phyloP scores from a whole-genome alignment of 2,329 filamentous ascomycete species.

The Polytolypa hystricis region DNA sequence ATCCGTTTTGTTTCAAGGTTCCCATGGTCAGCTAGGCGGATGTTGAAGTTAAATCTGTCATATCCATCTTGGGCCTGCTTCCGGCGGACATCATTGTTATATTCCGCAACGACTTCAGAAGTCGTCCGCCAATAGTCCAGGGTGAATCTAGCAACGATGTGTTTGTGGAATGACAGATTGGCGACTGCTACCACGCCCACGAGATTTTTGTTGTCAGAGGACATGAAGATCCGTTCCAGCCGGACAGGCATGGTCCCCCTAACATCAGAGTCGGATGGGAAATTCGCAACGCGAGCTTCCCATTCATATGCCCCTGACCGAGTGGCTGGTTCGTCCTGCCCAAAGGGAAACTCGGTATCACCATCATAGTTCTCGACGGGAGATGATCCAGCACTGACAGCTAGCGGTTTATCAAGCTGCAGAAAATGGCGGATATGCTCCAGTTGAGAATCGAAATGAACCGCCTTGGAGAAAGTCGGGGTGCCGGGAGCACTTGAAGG shows the following conservation, averaged over 20 bases:
- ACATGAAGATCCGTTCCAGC: constrained; percentile 78
- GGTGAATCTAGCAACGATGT: constrained; percentile 85
- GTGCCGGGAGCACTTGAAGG: constrained; percentile 97
- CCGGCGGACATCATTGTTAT: constrained; percentile 62
- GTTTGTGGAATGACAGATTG: constrained; percentile 83
- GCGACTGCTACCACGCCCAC: constrained; percentile 74
- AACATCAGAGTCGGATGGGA: constrained; percentile 55
- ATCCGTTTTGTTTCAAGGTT: constrained; percentile 89
- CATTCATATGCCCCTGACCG: constrained; percentile 55
- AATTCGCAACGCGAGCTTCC: constrained; percentile 78
- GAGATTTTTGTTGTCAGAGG: constrained; percentile 73
- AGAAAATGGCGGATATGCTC: constrained; percentile 95
- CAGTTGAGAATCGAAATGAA: constrained; percentile 96
- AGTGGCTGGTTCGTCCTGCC: constrained; percentile 36
- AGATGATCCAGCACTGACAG: constrained; percentile 87
- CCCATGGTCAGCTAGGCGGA: constrained; percentile 81
- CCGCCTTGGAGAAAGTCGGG: constrained; percentile 86
- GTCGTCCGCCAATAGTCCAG: constrained; percentile 98
- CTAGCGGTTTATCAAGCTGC: constrained; percentile 86
- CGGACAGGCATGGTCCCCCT: constrained; percentile 59
- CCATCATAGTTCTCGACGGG: constrained; percentile 80
- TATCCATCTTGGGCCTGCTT: constrained; percentile 54
- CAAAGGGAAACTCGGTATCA: constrained; percentile 83
- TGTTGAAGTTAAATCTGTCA: constrained; percentile 88
- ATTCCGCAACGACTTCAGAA: constrained; percentile 87